Base-by-base conservation (phyloP, 306 rosid species). In the Astragalus glycyphyllos region DNA sequence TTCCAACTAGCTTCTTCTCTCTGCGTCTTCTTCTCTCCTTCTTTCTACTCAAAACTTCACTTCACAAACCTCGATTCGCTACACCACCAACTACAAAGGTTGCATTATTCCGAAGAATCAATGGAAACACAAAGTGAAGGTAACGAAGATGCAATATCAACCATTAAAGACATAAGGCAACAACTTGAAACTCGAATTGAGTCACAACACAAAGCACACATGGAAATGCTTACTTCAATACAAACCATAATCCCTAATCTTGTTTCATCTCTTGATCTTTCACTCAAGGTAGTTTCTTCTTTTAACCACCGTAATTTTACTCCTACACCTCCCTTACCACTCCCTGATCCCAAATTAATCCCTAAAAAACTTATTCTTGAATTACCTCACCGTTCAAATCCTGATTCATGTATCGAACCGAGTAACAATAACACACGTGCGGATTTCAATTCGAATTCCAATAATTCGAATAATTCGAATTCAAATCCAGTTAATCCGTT, bases 251-350 rank as follows among this genome's bases (percentile, higher is more conserved):
- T 82, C 57, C 99, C 96, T 2, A 65, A 80, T 58, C 82, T 94
- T 41, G 97, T 94, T 37, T 84, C 95, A 49, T 75, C 96, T 12
- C 80, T 94, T 15, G 97, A 94, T 73, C 96, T 94, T 71, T 91
- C 96, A 68, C 91, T 94, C 58, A 79, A 82, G 75, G 86, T 91
- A 38, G 77, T 94, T 7, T 89, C 96, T 51, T 84, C 92, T 71
- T 87, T 94, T 82, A 90, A 86, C 48, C 77, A 79, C 46, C 96
- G 96, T 16, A 86, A 89, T 8, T 94, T 94, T 73, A 37, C 81
- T 47, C 96, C 99, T 46, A 94, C 96, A 4, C 97, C 92, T 14
- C 54, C 81, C 12, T 85, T 89, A 5, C 95, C 97, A 20, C 88
- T 58, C 0, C 89, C 99, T 8, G 78, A 76, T 9, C 89, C 89